Evolutionary conservation across 306 rosid genomes (phyloP).

Genomic region (Oxytropis ochrocephala): DNA sequence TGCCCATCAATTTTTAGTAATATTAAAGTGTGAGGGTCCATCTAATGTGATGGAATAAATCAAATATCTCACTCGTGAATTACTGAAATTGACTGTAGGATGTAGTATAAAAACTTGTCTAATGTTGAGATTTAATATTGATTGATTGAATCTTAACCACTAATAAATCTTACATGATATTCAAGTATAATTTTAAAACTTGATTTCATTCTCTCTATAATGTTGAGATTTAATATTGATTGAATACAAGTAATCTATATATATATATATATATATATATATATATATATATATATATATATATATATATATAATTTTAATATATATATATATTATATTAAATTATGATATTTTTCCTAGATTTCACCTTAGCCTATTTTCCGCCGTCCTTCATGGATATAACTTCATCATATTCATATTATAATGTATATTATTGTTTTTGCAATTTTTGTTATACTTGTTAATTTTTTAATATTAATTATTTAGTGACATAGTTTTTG

Average conservation of each 20-base stretch:
- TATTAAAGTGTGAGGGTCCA: conserved; percentile 18
- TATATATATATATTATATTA: neutral
- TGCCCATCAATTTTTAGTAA: conserved; percentile 31
- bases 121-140: no score
- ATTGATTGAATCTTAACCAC: no score
- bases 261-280: neutral
- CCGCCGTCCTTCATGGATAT: conserved; percentile 84
- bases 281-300: neutral
- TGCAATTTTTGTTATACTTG: neutral
- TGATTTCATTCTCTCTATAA: no score
- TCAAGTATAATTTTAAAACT: no score
- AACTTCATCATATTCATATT: conserved; percentile 9
- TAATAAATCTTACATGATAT: no score
- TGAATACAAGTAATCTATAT: neutral
- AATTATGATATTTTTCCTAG: neutral
- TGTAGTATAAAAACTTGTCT: no score
- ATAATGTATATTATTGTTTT: neutral
- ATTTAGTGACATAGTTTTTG: neutral
- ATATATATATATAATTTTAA: neutral
- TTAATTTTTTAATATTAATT: neutral
- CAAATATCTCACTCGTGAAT: no score
- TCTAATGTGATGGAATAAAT: no score
- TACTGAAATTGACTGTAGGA: no score
- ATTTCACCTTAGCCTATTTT: conserved; percentile 30
- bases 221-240: no score